Evolutionary conservation across 2,329 filamentous ascomycete genomes (phyloP), one percentile per base, ranked within the genome.

Genomic region (Fusarium sarcochroum): DNA sequence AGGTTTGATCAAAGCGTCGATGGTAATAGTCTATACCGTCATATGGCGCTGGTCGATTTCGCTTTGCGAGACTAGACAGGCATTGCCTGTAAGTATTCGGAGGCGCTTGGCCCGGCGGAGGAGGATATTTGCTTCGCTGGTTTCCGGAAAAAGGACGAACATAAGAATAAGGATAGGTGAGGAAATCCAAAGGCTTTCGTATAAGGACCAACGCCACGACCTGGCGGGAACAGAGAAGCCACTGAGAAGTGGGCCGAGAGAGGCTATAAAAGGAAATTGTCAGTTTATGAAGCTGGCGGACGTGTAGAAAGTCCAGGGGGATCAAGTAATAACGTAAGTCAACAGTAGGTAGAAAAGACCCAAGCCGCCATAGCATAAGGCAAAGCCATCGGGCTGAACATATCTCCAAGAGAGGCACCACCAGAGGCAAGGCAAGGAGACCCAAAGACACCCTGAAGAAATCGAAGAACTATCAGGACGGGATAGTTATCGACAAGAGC

Each of bases 391-490:
- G n/a, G n/a, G n/a, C n/a, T n/a, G n/a, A n/a, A n/a, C 34, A 87
- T 83, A 63, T 87, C 85, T 37, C 80, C 80, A 1, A 86, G 77
- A 0, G 84, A 83, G 3, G 85, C 85, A 23, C 80, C 84, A 5
- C 84, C 85, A 1, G 85, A 90, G 0, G 89, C 89, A 5, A 92
- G 78, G 73, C 87, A 89, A 0, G 90, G 90, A 8, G 84, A 87
- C 9, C 89, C 89, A 68, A 91, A 89, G 81, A 91, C 89, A 2
- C 89, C 89, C 63, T 88, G 86, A 7, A 91, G 76, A 77, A 91
- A 91, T 0, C 89, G 84, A 3, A 89, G 79, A 4, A 90, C 86
- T 68, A 91, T 82, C 13, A 93, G 81, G 0, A 88, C 88, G 0
- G 86, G 79, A 57, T 89, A 91, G 78, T 88, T 90, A 46, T 85